Evolutionary conservation across 345 rosid species (phyloP), one percentile per base, ranked within the genome.

Genomic region (Lepidium aucheri): DNA sequence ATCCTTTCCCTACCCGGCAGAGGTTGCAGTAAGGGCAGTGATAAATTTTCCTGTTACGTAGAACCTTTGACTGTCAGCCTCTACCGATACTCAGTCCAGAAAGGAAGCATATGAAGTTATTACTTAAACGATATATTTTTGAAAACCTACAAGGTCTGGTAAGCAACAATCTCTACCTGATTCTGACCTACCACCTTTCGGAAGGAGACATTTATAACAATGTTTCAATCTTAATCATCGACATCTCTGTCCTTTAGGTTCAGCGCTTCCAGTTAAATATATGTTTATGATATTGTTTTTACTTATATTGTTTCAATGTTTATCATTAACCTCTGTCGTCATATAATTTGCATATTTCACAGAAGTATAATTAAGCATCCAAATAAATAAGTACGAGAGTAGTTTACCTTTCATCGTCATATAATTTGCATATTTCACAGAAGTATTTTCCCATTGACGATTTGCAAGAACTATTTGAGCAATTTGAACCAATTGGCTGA

Each of bases 1-100:
- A 78, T 60, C 98, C 98, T 79, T 84, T 85, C 75, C 98, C 98
- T 6, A 93, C 74, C 12, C 97, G 85, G 63, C 97, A 93, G 44
- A 93, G 83, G 67, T 93, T 93, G 72, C 97, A 89, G 55, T 77
- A 92, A n/a, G 96, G 96, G 52, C 98, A 92, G 55, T 92, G 96
- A 79, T 92, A 92, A 65, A 92, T 87, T 80, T 89, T 80, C 87
- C 96, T 92, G 90, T 57, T 24, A 34, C 1, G 1, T 40, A 64
- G 3, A 74, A 53, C 10, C 18, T 52, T 52, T 6, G 11, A 44
- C 14, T 55, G 38, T 71, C 4, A 71, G 20, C 35, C 51, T 59
- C 26, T 11, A 49, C 12, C 8, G 8, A 44, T 56, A 45, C 20
- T 38, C 9, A 39, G 16, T 6, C 46, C 1, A 50, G 0, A 24